Percentiles rank a stretch among this genome's conserved stretches.
Conservation (phyloP, 2,329 filamentous ascomycete genomes). For the Drechslerella coelobrocha region DNA sequence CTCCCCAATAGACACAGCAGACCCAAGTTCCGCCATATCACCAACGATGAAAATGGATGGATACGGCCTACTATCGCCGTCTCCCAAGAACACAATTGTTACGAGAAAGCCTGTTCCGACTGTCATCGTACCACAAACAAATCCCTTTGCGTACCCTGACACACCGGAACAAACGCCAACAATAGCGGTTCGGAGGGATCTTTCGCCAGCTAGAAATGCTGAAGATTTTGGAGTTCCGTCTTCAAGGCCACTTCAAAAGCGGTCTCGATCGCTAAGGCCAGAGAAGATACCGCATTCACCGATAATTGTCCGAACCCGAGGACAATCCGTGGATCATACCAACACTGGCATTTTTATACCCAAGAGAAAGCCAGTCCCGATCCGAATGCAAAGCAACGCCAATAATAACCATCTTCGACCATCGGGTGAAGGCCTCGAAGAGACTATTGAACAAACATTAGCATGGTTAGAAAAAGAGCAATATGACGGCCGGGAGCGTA, state of each 20-base stretch:
- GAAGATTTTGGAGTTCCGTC: conserved; percentile 39
- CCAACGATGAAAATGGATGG: conserved; percentile 36
- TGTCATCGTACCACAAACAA: conserved; percentile 42
- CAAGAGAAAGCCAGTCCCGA: conserved; percentile 43
- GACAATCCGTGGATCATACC: conserved; percentile 46
- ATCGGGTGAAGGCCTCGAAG: conserved; percentile 35
- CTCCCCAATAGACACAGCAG: conserved; percentile 9
- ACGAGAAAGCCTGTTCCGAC: conserved; percentile 44
- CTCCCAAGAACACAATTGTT: conserved; percentile 27
- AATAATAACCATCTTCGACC: background rate
- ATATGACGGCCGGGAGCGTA: conserved; percentile 23
- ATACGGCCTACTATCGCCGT: conserved; percentile 28
- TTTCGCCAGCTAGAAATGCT: conserved; percentile 31
- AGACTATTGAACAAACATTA: conserved; percentile 46
- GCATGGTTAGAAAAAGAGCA: conserved; percentile 41
- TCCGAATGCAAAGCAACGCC: conserved; percentile 15
- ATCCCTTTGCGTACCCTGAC: conserved; percentile 39
- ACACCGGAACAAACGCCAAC: conserved; percentile 46
- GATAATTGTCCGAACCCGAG: conserved; percentile 35
- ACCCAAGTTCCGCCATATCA: conserved; percentile 18
- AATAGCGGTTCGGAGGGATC: conserved; percentile 32
- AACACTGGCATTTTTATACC: conserved; percentile 32
- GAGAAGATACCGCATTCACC: conserved; percentile 41
- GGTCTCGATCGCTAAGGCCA: conserved; percentile 41
- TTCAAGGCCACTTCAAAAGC: conserved; percentile 41